Evolutionary conservation across 176 grass and related monocot species (phyloP), one percentile per base, ranked within the genome.

Genomic region (Musa beccarii): DNA sequence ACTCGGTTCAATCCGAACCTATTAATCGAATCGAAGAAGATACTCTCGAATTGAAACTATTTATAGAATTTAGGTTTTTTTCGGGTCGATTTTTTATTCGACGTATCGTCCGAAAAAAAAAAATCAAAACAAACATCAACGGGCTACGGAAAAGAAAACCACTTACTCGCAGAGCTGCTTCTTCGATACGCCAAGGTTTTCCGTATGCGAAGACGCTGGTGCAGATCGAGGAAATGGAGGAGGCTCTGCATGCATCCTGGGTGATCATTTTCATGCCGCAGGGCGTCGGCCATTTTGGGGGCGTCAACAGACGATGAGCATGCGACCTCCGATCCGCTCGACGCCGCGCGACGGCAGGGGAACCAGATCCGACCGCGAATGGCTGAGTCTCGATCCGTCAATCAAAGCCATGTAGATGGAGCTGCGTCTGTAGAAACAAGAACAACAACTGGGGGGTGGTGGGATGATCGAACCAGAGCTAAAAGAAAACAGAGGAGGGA

Each of bases 151-250:
- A 43, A 43, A 43, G 34, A 43, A 43, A 43, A 43, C 34, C 4
- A 73, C 89, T 86, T 86, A 92, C 84, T 84, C 8, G 78, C 72
- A 1, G 79, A 52, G 2, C 56, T 10, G 15, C 85, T 78, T 51
- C 81, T 85, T 54, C 52, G 72, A 23, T 92, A 84, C 0, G 79
- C 73, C 20, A 92, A 85, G 28, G 20, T 74, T 74, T 92, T 89
- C 1, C 81, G 63, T 59, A 75, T 84, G 62, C 83, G 86, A 71
- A 84, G 66, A 12, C 79, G 74, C 20, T 89, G 81, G 43, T 89
- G 83, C 15, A 89, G 83, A 54, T 84, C 86, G 54, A 89, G 84
- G 56, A 92, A 82, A 77, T 88, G 87, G 76, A 92, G 85, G 22
- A 92, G 12, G 61, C 86, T 84, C 66, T 86, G 81, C 13, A 92